phyloP scores from a whole-genome alignment of 176 grass and related monocot genomes.

The Oryza glumipatula region DNA sequence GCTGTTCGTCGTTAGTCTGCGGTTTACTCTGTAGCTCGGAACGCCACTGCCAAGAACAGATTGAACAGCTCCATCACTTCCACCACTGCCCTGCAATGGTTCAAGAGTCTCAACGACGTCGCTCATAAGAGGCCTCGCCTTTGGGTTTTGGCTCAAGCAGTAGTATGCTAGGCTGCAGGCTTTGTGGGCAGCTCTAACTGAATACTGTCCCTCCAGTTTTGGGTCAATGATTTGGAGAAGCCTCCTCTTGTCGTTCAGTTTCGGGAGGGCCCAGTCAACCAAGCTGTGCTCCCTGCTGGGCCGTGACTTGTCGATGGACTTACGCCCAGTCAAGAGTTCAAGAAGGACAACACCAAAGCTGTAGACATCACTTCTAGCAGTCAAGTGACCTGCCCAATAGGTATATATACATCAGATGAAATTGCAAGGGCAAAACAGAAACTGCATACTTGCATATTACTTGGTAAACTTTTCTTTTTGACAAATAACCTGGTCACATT shows the following conservation, averaged over 20 bases:
- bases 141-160: conserved; percentile 94
- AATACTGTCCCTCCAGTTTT: conserved; percentile 76
- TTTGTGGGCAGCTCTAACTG: conserved; percentile 79
- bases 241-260: conserved; percentile 84
- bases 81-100: conserved; percentile 63
- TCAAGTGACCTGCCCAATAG: conserved; percentile 80
- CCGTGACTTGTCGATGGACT: conserved; percentile 90
- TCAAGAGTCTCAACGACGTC: conserved; percentile 89
- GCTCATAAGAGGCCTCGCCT: conserved; percentile 94
- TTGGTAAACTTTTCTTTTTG: background rate
- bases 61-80: conserved; percentile 40
- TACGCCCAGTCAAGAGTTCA: conserved; percentile 86
- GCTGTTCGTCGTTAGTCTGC: conserved; percentile 49
- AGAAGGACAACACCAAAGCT: conserved; percentile 93
- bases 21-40: conserved; percentile 58
- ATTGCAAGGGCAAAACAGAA: background rate
- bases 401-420: conserved; percentile 35
- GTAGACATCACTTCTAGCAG: conserved; percentile 94
- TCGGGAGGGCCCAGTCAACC: conserved; percentile 89
- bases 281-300: conserved; percentile 90
- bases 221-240: conserved; percentile 92
- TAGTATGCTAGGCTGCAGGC: conserved; percentile 95
- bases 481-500: background rate
- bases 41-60: conserved; percentile 41
- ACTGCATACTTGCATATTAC: background rate